Evolutionary conservation across 768 basidiomycete genomes (phyloP), one percentile per base, ranked within the genome.

Genomic region (Hypholoma sublateritium): DNA sequence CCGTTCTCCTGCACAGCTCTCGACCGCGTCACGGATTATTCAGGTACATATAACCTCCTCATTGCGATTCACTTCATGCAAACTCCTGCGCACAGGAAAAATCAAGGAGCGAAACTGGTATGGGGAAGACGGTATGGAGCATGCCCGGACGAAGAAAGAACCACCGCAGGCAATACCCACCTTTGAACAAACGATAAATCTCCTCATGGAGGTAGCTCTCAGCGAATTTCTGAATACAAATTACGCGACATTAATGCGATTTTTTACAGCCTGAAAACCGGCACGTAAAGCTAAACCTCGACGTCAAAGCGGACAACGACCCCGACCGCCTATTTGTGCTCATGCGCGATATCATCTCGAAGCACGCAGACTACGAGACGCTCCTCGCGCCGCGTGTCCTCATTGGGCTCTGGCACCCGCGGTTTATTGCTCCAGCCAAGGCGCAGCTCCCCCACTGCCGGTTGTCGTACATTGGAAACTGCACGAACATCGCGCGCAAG

Each of bases 261-360:
- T 4, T 4, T 9, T 9, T 6, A 6, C 28, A 89, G 87, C 85
- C 87, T 41, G 87, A 89, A 72, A 89, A 91, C 71, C 78, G 74
- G 36, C 88, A 89, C 59, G 84, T 88, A 67, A 83, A 83, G 59
- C 87, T 89, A 65, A 86, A 98, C 76, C 83, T 98, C 59, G 96
- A 98, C 69, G 91, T 96, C 69, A 99, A 99, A 74, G 82, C 88
- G 21, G 87, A 93, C 67, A 98, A 97, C 67, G 86, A 95, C 66
- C 94, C 96, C 0, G 85, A 85, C 55, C 83, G 82, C 14, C 80
- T 96, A 28, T 96, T 95, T 74, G 68, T 72, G 19, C 75, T 95
- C 42, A 92, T 96, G 84, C 80, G 90, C 73, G 70, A 72, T 36
- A 76, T 80, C 56, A 85, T 96, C 57, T 76, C 82, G 11, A 63